phyloP scores from a whole-genome alignment of 257 asterid species.

The Ocimum tenuiflorum region DNA sequence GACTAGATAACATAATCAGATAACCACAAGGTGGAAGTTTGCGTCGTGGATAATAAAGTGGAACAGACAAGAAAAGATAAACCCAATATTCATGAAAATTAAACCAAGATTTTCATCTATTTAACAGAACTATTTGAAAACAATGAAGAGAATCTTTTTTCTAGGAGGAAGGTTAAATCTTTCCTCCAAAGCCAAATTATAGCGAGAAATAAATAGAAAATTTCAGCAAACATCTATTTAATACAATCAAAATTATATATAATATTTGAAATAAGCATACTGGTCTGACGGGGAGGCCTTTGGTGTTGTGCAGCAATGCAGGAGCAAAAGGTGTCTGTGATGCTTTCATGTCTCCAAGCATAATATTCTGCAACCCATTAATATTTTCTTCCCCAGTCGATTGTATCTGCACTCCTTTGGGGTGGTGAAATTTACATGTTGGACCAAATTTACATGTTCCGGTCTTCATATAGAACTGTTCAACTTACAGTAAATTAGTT shows the following conservation, averaged over 20 bases:
- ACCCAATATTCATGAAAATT: neutral
- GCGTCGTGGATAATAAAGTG: neutral
- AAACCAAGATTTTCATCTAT: constrained; percentile 1
- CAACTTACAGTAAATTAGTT: constrained; percentile 17
- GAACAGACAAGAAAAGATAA: neutral
- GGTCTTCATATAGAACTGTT: constrained; percentile 96
- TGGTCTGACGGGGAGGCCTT: constrained; percentile 92
- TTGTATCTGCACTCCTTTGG: constrained; percentile 59
- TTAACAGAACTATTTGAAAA: constrained; percentile 7
- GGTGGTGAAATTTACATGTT: constrained; percentile 93
- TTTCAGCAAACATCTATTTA: constrained; percentile 4
- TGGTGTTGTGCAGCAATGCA: constrained; percentile 65
- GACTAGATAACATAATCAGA: neutral
- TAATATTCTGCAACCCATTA: constrained; percentile 30
- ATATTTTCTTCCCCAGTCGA: constrained; percentile 41
- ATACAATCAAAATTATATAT: neutral
- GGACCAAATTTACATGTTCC: constrained; percentile 83
- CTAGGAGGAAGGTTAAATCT: neutral
- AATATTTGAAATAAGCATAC: constrained; percentile 35
- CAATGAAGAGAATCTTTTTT: neutral
- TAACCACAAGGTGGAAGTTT: neutral
- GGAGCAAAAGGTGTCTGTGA: constrained; percentile 43
- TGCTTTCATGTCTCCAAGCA: constrained; percentile 43
- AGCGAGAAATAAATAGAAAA: neutral
- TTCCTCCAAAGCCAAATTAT: neutral